Base-by-base conservation (phyloP, 1,139 yeast genomes). In the Pichia sp. region DNA sequence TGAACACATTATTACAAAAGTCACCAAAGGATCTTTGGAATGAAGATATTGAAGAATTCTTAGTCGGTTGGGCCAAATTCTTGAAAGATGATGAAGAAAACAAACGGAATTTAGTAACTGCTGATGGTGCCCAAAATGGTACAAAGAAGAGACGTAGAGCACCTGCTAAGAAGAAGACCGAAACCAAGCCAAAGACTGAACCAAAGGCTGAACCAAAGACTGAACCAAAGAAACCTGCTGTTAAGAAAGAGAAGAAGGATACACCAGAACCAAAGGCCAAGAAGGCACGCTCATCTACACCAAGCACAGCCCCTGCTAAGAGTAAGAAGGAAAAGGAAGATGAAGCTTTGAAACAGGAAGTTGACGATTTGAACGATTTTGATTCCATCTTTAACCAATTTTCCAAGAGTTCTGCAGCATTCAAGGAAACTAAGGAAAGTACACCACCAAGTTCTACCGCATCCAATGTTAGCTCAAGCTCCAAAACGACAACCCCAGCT, bases 1-100 rank as follows among this genome's bases (percentile, higher is more conserved):
- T 93, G 58, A 84, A 81, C 43, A 66, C 63, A 2, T 73, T 93
- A 55, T 74, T 91, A 57, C 76, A 77, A 48, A 73, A 81, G 60
- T 72, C 87, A 6, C 93, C 97, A 21, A 89, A 88, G 63, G 97
- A 90, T 66, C 71, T 93, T 52, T 93, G 99, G 99, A 77, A 71
- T 52, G 75, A 67, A 39, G 99, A 93, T 65, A 73, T 93, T 58
- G 96, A 89, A 51, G 82, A 68, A 1, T 93, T 93, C 63, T 62
- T 79, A 54, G 71, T 57, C 6, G 77, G 76, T 12, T 93, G 94
- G 85, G 76, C 82, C 1, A 70, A 74, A 46, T 89, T 87, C 63
- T 69, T 81, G 52, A 69, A 65, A 38, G 75, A 72, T 17, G 90
- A 84, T 58, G 73, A 72, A 41, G 76, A 67, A 46, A 67, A 61